Base-by-base conservation (phyloP, 1,139 yeast genomes). In the Hyphopichia buzzinii region DNA sequence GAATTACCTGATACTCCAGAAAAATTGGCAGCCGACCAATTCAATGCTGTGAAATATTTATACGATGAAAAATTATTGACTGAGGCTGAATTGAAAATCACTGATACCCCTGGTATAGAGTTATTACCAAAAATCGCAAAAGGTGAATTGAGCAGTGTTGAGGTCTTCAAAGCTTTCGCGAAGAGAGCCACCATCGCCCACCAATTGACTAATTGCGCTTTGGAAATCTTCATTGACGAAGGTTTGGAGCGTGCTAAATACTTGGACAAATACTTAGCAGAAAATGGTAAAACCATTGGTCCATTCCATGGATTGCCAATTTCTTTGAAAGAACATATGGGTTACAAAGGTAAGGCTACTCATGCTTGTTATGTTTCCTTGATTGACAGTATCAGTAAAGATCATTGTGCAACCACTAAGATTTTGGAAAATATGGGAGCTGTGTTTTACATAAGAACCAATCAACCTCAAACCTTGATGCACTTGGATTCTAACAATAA, bases 221-320 rank as follows among this genome's bases (percentile, higher is more conserved):
- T 77, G 66, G 81, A 79, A 30, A 66, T 80, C 37, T 66, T 81
- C 47, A 71, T 77, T 39, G 73, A 77, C 26, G 79, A 74, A 43
- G 86, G 80, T 12, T 56, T 79, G 32, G 60, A 59, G 36, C 66
- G 79, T 40, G 86, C 86, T 6, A 55, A 72, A 48, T 66, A 59
- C 39, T 62, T 80, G 44, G 87, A 81, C 49, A 71, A 65, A 4
- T 70, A 77, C 48, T 66, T 64, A 37, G 64, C 62, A 34, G 60
- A 68, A 36, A 59, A 69, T 35, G 89, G 90, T 14, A 75, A 78
- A 49, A 62, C 81, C 0, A 58, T 79, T 37, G 94, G 95, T 30
- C 88, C 89, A 6, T 66, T 84, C 40, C 94, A 84, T 49, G 94
- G 94, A 13, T 63, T 84, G 28, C 94, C 94, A n/a, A 61, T 84